Evolutionary conservation across 1,284 basidiomycete species (phyloP), one percentile per base, ranked within the genome.

Genomic region (Veloboletus limbatus): DNA sequence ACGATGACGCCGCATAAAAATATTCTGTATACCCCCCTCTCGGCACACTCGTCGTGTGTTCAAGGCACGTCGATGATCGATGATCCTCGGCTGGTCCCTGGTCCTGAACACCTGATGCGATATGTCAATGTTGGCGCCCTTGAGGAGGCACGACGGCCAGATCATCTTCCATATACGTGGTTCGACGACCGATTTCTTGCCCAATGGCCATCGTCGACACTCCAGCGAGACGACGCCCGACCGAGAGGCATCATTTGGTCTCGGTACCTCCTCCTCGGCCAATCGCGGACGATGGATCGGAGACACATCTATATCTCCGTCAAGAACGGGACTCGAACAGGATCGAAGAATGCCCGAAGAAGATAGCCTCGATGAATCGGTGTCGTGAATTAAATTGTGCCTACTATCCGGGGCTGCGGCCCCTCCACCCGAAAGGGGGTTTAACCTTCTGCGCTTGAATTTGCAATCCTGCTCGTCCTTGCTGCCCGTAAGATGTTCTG

Each of bases 401-500:
- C 20, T 31, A 6, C 9, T n/a, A 17, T 49, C 46, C 21, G 48
- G 39, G 8, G 60, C 49, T 4, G n/a, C n/a, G 58, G 56, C 8
- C 48, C 27, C 31, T 63, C 41, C 21, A 63, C 35, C 32, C 48
- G 47, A 48, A 61, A 51, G 51, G 6, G 57, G 21, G 49, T 52
- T 33, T 40, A 53, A 63, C 56, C 21, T 45, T n/a, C n/a, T 48
- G 57, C 42, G 39, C 21, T 60, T 40, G 50, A 8, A 18, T 37
- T 41, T 32, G 16, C 34, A 20, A n/a, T n/a, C n/a, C n/a, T n/a
- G n/a, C n/a, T 20, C 10, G 22, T 25, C 31, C 8, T 27, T 18
- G 7, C 22, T 28, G 10, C 16, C 22, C 21, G 21, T 16, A 36
- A 40, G 42, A 8, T 3, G 18, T 3, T n/a, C 56, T 57, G 34